Evolutionary conservation across 2,329 filamentous ascomycete species (phyloP).

Genomic region (Colletotrichum karsti): DNA sequence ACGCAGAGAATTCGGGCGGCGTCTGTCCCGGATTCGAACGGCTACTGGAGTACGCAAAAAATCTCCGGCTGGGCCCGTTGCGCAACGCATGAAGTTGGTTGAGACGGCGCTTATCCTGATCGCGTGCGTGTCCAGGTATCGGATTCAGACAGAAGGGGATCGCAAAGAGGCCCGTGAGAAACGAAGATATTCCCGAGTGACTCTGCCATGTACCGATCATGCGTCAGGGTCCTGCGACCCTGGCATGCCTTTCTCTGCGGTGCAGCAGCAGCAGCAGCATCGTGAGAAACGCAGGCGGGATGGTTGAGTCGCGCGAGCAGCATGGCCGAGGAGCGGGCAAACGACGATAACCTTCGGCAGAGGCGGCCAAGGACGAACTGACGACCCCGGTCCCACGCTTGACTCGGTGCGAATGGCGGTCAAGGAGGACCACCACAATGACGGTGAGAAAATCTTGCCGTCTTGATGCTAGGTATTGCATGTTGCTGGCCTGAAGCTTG

Average conservation of each 20-base stretch:
- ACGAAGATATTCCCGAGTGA: constrained; percentile 41
- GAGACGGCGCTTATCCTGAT: constrained; percentile 24
- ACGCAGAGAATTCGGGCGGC: neutral
- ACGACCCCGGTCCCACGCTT: neutral
- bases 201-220: constrained; percentile 7
- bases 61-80: constrained; percentile 37
- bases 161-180: constrained; percentile 40
- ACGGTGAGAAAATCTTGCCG: neutral
- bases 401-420: constrained; percentile 24
- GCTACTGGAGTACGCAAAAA: constrained; percentile 22
- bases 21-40: neutral
- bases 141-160: constrained; percentile 29
- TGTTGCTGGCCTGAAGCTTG: neutral
- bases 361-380: neutral
- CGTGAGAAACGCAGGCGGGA: neutral
- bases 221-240: constrained; percentile 5
- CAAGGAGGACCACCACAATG: neutral
- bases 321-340: neutral
- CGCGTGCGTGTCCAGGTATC: constrained; percentile 20
- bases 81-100: constrained; percentile 40
- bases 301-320: neutral
- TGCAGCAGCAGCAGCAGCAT: neutral
- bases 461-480: neutral
- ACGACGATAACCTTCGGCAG: neutral
- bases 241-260: neutral